Evolutionary conservation across 495 filamentous ascomycete genomes (phyloP).

Genomic region (Penicillium crystallinum): DNA sequence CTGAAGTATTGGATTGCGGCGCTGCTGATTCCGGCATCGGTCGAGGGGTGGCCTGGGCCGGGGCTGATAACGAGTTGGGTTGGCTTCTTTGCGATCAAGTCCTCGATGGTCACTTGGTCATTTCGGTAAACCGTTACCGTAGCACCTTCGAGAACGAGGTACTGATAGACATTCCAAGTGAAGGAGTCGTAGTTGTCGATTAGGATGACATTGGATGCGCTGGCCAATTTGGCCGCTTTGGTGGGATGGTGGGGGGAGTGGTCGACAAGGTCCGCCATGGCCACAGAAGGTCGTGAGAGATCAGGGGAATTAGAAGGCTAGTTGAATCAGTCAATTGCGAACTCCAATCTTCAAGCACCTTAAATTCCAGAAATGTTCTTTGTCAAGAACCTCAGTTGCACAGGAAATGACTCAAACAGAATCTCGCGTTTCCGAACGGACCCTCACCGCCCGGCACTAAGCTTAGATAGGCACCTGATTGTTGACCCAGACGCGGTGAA

Average conservation of each 20-base stretch:
- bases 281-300: conserved; percentile 1
- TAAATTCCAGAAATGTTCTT: not conserved
- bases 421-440: not conserved
- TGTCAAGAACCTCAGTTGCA: not conserved
- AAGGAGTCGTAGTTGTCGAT: conserved; percentile 99
- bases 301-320: not conserved
- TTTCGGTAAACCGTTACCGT: conserved; percentile 85
- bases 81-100: conserved; percentile 74
- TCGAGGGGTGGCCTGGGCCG: conserved; percentile 84
- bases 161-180: conserved; percentile 99
- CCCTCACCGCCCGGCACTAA: conserved; percentile 36
- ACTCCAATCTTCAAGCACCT: not conserved
- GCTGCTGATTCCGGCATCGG: conserved; percentile 87
- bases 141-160: conserved; percentile 89
- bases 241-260: conserved; percentile 80
- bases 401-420: conserved; percentile 16
- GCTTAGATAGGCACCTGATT: conserved; percentile 27
- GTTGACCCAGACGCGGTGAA: conserved; percentile 12
- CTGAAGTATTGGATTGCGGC: conserved; percentile 87
- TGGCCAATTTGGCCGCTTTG: conserved; percentile 59
- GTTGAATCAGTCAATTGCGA: conserved; percentile 10
- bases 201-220: conserved; percentile 83
- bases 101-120: conserved; percentile 79
- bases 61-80: conserved; percentile 95
- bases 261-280: conserved; percentile 59